Percentiles rank a stretch among this genome's conserved stretches.
These are phyloP conservation scores for Pichia sp. DNA, from an alignment of 1,139 yeast genomes.

Conservation along the genomic window DNA sequence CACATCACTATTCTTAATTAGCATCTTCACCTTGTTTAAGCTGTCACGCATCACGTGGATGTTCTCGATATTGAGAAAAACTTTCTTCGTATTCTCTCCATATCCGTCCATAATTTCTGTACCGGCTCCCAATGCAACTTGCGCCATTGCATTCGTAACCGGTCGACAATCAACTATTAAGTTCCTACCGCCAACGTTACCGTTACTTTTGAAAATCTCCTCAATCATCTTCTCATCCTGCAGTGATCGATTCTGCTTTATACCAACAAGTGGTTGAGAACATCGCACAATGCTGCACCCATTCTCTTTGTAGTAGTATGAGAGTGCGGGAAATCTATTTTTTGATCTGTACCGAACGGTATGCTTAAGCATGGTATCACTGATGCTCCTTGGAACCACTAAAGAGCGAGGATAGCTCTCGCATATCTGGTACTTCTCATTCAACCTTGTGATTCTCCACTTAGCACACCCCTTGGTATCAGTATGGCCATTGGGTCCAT, in stretches of 20 bases:
- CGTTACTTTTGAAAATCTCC: slow-evolving; percentile 57
- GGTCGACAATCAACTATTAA: slow-evolving; percentile 90
- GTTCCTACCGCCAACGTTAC: slow-evolving; percentile 33
- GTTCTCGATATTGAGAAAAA: slow-evolving; percentile 87
- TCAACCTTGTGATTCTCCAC: slow-evolving; percentile 71
- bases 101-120: slow-evolving; percentile 88
- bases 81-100: slow-evolving; percentile 42
- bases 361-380: slow-evolving; percentile 76
- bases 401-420: slow-evolving; percentile 66
- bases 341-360: slow-evolving; percentile 85
- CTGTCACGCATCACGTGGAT: slow-evolving; percentile 94
- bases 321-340: slow-evolving; percentile 72
- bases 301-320: slow-evolving; percentile 66
- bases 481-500: background rate
- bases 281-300: slow-evolving; percentile 82
- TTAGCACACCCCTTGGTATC: slow-evolving; percentile 11
- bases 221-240: slow-evolving; percentile 82
- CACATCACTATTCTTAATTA: slow-evolving; percentile 64
- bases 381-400: slow-evolving; percentile 65
- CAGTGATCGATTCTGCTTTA: slow-evolving; percentile 78
- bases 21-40: slow-evolving; percentile 51
- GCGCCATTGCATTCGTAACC: slow-evolving; percentile 91
- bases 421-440: slow-evolving; percentile 60
- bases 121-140: slow-evolving; percentile 95
- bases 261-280: slow-evolving; percentile 88